phyloP scores from a whole-genome alignment of 2,329 filamentous ascomycete species.

The Nemania diffusa region DNA sequence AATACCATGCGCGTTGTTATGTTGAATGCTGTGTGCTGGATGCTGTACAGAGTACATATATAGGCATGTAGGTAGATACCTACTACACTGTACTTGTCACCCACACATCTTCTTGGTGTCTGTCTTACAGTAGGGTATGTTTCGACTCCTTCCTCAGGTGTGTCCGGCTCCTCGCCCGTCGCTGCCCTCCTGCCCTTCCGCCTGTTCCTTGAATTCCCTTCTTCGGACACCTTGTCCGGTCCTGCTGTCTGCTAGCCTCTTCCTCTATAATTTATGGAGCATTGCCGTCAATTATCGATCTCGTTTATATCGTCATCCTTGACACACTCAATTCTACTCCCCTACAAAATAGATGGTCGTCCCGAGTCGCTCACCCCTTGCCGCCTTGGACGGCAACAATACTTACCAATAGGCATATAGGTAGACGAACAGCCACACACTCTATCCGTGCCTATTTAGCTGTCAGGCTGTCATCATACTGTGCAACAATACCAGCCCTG shows the following conservation, averaged over 20 bases:
- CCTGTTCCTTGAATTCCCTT: not conserved
- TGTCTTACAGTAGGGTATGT: not conserved
- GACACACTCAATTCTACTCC: constrained; percentile 11
- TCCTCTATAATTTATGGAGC: constrained; percentile 29
- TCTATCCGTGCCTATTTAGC: not conserved
- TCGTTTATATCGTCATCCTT: constrained; percentile 30
- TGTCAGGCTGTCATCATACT: not conserved
- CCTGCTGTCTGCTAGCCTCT: constrained; percentile 5
- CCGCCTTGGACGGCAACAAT: constrained; percentile 19
- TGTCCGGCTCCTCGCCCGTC: not conserved
- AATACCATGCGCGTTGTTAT: not conserved
- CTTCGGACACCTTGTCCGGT: constrained; percentile 12
- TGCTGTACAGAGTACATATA: not conserved
- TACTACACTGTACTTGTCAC: constrained; percentile 9
- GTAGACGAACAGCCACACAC: not conserved
- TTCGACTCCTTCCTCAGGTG: too few species aligned
- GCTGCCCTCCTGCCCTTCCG: not conserved
- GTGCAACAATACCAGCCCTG: constrained; percentile 18
- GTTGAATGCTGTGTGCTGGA: not conserved
- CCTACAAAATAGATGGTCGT: not conserved
- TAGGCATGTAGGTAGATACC: not conserved
- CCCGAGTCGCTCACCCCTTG: constrained; percentile 25
- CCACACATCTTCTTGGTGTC: not conserved
- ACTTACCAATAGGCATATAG: constrained; percentile 10
- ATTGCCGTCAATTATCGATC: constrained; percentile 25